A percentile compares a stretch with the other conserved stretches of the same genome.
Evolutionary conservation across 2,329 filamentous ascomycete species (phyloP).

Genomic region (Venturiaceae sp.): DNA sequence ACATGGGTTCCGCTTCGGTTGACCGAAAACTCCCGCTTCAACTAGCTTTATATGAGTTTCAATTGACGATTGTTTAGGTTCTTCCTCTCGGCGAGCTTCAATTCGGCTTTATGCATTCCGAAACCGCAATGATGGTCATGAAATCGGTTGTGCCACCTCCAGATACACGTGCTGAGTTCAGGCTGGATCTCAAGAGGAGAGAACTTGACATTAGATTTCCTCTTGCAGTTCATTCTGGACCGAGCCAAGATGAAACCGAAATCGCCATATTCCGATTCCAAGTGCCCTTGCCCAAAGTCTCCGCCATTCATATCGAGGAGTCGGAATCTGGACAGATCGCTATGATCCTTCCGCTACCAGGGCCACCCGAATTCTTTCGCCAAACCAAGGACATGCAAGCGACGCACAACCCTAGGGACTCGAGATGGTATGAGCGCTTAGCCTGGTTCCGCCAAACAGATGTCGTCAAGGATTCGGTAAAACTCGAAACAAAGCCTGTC

Average conservation of each 20-base stretch:
- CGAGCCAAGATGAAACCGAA: background rate
- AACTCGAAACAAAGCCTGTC: background rate
- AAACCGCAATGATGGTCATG: constrained; percentile 5
- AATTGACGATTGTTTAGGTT: too few species aligned
- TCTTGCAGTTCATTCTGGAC: background rate
- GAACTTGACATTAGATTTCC: constrained; percentile 3
- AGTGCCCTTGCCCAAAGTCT: background rate
- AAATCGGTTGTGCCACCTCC: background rate
- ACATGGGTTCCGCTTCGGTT: too few species aligned
- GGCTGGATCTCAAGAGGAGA: background rate
- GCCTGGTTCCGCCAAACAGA: constrained; percentile 10
- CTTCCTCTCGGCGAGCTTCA: background rate
- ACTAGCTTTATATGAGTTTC: too few species aligned
- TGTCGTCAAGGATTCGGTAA: background rate
- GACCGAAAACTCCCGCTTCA: too few species aligned
- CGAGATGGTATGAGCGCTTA: constrained; percentile 1
- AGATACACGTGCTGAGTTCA: background rate
- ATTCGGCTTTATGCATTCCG: constrained; percentile 3
- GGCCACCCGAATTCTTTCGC: constrained; percentile 8
- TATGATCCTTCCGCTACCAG: constrained; percentile 3
- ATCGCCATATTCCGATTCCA: background rate
- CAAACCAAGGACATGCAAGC: constrained; percentile 5
- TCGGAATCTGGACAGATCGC: background rate
- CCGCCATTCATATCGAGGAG: background rate
- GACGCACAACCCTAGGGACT: constrained; percentile 1